A percentile compares a stretch with the other conserved stretches of the same genome.
phyloP scores from a whole-genome alignment of 2,329 filamentous ascomycete species.

The Thielaviopsis cerberus region DNA sequence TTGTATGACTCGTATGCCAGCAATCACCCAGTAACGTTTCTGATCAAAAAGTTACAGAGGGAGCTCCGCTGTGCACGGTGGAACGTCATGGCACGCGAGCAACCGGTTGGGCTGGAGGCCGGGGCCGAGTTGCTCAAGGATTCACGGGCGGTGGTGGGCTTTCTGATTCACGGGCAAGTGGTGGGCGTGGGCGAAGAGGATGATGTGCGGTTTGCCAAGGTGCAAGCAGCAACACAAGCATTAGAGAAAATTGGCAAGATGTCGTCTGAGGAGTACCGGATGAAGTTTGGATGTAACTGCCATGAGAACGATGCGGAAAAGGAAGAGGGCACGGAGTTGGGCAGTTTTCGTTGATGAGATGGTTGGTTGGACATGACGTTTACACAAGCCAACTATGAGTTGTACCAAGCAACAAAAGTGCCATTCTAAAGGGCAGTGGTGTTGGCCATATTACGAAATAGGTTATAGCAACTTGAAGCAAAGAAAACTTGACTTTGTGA shows the following conservation, averaged over 20 bases:
- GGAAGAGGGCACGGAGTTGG: too few relatives aligned
- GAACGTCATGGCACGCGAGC: constrained; percentile 35
- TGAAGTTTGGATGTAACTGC: constrained; percentile 47
- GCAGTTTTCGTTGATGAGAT: too few relatives aligned
- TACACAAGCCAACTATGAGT: too few relatives aligned
- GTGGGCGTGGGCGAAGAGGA: constrained; percentile 41
- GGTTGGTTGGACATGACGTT: too few relatives aligned
- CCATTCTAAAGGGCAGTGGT: too few relatives aligned
- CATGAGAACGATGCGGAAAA: constrained; percentile 13
- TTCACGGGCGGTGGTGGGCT: constrained; percentile 45
- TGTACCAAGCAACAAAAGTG: too few relatives aligned
- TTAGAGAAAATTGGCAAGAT: constrained; percentile 28
- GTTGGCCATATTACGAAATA: too few relatives aligned
- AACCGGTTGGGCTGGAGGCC: constrained; percentile 23
- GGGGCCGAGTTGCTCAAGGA: constrained; percentile 22
- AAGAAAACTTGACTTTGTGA: too few relatives aligned
- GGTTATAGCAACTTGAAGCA: too few relatives aligned
- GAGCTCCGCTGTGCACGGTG: constrained; percentile 46
- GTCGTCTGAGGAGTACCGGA: constrained; percentile 37
- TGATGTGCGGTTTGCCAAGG: constrained; percentile 56
- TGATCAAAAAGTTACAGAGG: constrained; percentile 44
- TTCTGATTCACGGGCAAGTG: constrained; percentile 57
- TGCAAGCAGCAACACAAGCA: constrained; percentile 43
- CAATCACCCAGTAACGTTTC: constrained; percentile 63
- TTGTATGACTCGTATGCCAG: constrained; percentile 77